Conservation (phyloP, 169 alveolate species). For the Cryptosporidium sp. region DNA sequence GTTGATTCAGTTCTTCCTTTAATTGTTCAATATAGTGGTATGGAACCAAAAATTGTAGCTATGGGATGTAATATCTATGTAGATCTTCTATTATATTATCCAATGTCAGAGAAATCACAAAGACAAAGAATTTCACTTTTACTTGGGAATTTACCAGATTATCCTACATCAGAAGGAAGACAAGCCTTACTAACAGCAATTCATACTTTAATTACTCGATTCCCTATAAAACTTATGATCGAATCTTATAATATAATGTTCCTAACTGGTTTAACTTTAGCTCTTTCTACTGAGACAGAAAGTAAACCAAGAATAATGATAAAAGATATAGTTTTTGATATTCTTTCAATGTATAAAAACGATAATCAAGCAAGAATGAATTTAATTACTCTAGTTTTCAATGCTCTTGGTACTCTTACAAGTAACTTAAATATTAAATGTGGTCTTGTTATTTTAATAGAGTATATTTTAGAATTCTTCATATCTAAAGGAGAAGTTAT, state of each 20-base stretch:
- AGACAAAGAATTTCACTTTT: slow-evolving; percentile 56
- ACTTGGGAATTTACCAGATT: slow-evolving; percentile 48
- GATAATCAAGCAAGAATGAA: slow-evolving; percentile 46
- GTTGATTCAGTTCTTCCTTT: slow-evolving; percentile 43
- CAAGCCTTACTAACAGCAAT: slow-evolving; percentile 35
- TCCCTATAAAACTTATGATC: slow-evolving; percentile 20
- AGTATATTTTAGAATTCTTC: slow-evolving; percentile 23
- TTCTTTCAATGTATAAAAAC: slow-evolving; percentile 8
- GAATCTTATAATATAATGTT: slow-evolving; percentile 64
- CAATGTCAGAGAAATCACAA: slow-evolving; percentile 56
- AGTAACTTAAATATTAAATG: slow-evolving; percentile 39
- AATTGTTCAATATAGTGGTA: slow-evolving; percentile 45
- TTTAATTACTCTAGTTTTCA: slow-evolving; percentile 12
- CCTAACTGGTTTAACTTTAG: slow-evolving; percentile 31
- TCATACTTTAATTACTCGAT: slow-evolving; percentile 30
- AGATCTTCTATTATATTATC: slow-evolving; percentile 49
- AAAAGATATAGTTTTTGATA: slow-evolving; percentile 10
- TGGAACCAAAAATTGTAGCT: slow-evolving; percentile 65
- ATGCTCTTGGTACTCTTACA: slow-evolving; percentile 23
- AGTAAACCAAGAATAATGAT: slow-evolving; percentile 4
- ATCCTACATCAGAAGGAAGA: slow-evolving; percentile 71
- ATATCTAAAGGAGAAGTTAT: slow-evolving; percentile 3
- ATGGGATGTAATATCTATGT: slow-evolving; percentile 46
- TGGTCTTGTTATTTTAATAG: slow-evolving; percentile 14
- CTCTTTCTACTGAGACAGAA: slow-evolving; percentile 60